These are phyloP conservation scores for Penicillium diatomitis DNA, from an alignment of 495 filamentous ascomycete genomes.

Conservation along the genomic window DNA sequence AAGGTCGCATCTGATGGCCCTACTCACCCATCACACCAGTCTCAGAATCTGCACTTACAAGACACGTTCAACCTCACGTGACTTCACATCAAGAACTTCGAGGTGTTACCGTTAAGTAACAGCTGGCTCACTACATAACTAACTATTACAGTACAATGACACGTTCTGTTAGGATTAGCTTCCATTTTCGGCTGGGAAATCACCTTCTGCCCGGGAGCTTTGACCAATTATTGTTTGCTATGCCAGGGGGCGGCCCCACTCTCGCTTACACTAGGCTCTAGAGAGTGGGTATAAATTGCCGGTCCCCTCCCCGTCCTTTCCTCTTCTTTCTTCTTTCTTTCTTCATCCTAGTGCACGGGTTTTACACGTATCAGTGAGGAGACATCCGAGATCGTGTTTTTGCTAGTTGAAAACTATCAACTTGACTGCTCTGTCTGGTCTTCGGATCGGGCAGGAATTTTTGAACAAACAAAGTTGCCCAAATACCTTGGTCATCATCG, in stretches of 20 bases:
- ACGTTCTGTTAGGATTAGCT: too few relatives aligned
- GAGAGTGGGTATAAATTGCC: constrained; percentile 14
- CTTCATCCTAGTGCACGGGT: constrained; percentile 46
- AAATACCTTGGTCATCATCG: constrained; percentile 11
- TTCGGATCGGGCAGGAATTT: constrained; percentile 42
- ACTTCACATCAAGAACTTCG: too few relatives aligned
- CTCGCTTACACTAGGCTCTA: constrained; percentile 24
- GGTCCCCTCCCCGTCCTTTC: background rate
- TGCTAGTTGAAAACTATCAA: constrained; percentile 54
- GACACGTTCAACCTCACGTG: too few relatives aligned
- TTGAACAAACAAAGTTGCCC: constrained; percentile 33
- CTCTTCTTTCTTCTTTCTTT: constrained; percentile 36
- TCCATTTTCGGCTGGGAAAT: too few relatives aligned
- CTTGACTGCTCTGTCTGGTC: constrained; percentile 39
- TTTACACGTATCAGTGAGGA: constrained; percentile 51
- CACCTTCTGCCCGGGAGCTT: too few relatives aligned
- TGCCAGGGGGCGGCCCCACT: background rate
- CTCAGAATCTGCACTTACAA: too few relatives aligned
- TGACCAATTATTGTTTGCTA: background rate
- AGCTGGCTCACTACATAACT: too few relatives aligned
- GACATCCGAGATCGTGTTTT: constrained; percentile 50
- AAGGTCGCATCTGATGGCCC: too few relatives aligned
- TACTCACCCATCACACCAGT: too few relatives aligned
- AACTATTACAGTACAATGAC: too few relatives aligned
- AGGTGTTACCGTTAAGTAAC: too few relatives aligned